These are phyloP conservation scores for Strigomonas culicis DNA, from an alignment of 208 protist genomes.

Conservation along the genomic window DNA sequence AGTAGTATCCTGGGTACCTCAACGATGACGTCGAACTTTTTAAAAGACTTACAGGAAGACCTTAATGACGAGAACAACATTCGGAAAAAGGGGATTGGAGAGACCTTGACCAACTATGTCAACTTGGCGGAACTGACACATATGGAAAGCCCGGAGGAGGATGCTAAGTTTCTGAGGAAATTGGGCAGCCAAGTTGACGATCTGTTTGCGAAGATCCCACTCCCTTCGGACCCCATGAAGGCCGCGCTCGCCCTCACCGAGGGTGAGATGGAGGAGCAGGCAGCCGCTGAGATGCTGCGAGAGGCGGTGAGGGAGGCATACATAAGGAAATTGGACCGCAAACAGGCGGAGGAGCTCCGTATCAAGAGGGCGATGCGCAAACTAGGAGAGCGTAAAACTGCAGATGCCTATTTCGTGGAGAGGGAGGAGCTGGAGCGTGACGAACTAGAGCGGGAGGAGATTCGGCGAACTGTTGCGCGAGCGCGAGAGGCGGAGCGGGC, in stretches of 20 bases:
- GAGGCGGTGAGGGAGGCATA: slow-evolving; percentile 82
- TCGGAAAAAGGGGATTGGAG: slow-evolving; percentile 35
- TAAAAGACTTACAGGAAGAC: slow-evolving; percentile 58
- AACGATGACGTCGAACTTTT: slow-evolving; percentile 29
- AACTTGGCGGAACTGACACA: slow-evolving; percentile 61
- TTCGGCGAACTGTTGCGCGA: neutral
- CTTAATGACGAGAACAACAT: slow-evolving; percentile 49
- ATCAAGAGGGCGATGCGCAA: slow-evolving; percentile 57
- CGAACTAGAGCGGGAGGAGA: neutral
- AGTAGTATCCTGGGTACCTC: slow-evolving; percentile 46
- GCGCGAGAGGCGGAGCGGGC: neutral
- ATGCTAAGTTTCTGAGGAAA: slow-evolving; percentile 44
- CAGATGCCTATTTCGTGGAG: slow-evolving; percentile 21
- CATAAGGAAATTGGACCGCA: slow-evolving; percentile 41
- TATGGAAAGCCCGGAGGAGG: slow-evolving; percentile 82
- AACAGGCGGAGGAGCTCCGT: slow-evolving; percentile 62
- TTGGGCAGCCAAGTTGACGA: slow-evolving; percentile 48
- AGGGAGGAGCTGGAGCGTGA: slow-evolving; percentile 8
- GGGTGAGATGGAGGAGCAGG: slow-evolving; percentile 69
- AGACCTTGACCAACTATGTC: slow-evolving; percentile 52
- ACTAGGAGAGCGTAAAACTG: slow-evolving; percentile 17
- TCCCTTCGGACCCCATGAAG: slow-evolving; percentile 78
- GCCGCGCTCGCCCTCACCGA: slow-evolving; percentile 61
- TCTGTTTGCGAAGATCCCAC: slow-evolving; percentile 67
- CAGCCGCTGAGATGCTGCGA: slow-evolving; percentile 57